Base-by-base conservation (phyloP, 2,329 filamentous ascomycete genomes). In the Biscogniauxia mediterranea region DNA sequence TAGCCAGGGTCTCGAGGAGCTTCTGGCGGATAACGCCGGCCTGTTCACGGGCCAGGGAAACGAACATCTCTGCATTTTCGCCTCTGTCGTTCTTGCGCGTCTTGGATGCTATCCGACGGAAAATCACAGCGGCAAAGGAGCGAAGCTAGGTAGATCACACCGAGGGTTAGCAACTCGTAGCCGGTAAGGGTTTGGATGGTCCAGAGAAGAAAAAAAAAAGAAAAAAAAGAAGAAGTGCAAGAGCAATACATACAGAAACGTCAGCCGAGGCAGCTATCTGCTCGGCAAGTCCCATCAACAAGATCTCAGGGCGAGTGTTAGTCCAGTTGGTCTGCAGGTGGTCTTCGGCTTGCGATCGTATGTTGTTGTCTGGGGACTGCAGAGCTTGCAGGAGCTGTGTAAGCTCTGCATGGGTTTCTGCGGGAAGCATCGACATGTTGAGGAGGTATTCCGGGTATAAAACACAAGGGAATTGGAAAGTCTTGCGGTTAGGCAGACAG, bases 271-370 rank as follows among this genome's bases (percentile, higher is more conserved):
- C 87, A 72, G 91, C 88, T 69, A 97, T 88, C 79, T 98, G 94
- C 80, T 98, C 95, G 50, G 90, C 93, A 70, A 99, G 81, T 67
- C 93, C 95, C 90, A 98, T 95, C 74, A 99, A 81, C 69, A 98
- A 83, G 69, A 96, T 84, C 72, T 97, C 93, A 42, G 95, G 93
- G 63, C 90, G 86, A 60, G 86, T 84, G 64, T 81, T 80, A 42
- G 93, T 90, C 95, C 95, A 99, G 82, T 93, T 93, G 78, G 87
- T 91, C 76, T 92, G 91, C 65, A 99, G 82, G 76, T 93, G 90
- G 67, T 96, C 92, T 78, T 99, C 95, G 57, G 94, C 94, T 76
- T 92, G 87, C 28, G 90, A 87, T 74, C 95, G 89, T 70, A 92
- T 84, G 61, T 83, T 83, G 80, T 99, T 99, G 80, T 99, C 94